These are phyloP conservation scores for Ascochyta lentis DNA, from an alignment of 2,329 filamentous ascomycete genomes.

Conservation along the genomic window DNA sequence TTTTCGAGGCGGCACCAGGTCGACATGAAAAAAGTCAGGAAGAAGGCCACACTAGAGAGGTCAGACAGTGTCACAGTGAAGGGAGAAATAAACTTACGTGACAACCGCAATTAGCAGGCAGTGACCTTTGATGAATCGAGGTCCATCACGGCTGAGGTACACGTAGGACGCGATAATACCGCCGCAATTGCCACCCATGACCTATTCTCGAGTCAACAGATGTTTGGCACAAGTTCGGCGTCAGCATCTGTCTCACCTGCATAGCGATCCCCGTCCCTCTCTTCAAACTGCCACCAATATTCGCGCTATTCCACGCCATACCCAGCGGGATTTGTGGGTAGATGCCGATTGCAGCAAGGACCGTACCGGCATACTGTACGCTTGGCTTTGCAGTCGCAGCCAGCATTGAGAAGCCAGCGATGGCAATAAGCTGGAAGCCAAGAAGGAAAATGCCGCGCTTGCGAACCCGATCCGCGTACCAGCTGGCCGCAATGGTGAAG, in stretches of 20 bases:
- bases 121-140: conserved; percentile 56
- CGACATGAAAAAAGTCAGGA: conserved; percentile 63
- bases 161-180: conserved; percentile 69
- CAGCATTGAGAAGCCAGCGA: conserved; percentile 54
- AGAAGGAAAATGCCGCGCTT: conserved; percentile 43
- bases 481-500: conserved; percentile 43
- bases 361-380: conserved; percentile 44
- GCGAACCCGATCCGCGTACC: conserved; percentile 35
- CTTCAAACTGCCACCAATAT: conserved; percentile 63
- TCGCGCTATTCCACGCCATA: conserved; percentile 65
- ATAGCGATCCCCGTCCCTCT: conserved; percentile 63
- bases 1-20: conserved; percentile 65
- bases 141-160: conserved; percentile 54
- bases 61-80: conserved; percentile 4
- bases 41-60: conserved; percentile 53
- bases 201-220: conserved; percentile 20
- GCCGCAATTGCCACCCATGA: conserved; percentile 68
- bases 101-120: conserved; percentile 53
- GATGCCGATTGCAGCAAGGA: conserved; percentile 51
- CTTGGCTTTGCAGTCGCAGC: conserved; percentile 34
- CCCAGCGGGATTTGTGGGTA: conserved; percentile 64
- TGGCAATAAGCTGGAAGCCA: conserved; percentile 57
- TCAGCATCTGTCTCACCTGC: conserved; percentile 41
- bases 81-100: conserved; percentile 38
- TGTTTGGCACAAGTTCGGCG: background rate